These are phyloP conservation scores for Xerocomellus intermedius DNA, from an alignment of 768 basidiomycete species.

Conservation along the genomic window DNA sequence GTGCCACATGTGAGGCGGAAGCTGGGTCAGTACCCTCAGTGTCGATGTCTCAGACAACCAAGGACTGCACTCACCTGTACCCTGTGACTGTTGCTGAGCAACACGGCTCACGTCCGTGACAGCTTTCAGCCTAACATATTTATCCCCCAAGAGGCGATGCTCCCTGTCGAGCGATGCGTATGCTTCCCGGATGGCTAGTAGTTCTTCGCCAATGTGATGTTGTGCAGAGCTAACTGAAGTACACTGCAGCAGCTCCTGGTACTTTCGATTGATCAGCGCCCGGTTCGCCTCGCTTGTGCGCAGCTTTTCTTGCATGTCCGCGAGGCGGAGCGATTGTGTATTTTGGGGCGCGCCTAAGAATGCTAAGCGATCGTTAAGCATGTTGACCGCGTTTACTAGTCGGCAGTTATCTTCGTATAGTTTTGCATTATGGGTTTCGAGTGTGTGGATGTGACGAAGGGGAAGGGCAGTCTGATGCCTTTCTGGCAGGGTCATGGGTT, in stretches of 20 bases:
- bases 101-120: conserved; percentile 1
- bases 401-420: conserved; percentile 40
- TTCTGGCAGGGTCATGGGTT: conserved; percentile 40
- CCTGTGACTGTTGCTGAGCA: conserved; percentile 10
- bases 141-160: conserved; percentile 19
- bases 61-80: conserved; percentile 1
- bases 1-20: neutral
- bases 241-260: conserved; percentile 25
- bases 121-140: conserved; percentile 19
- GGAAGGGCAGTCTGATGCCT: conserved; percentile 20
- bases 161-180: conserved; percentile 23
- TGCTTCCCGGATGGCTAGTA: conserved; percentile 18
- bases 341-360: conserved; percentile 17
- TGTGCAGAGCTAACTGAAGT: conserved; percentile 12
- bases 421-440: conserved; percentile 31
- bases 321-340: conserved; percentile 16
- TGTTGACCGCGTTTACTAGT: conserved; percentile 28
- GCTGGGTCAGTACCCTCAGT: neutral
- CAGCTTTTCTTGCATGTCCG: conserved; percentile 28
- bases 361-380: conserved; percentile 32
- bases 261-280: conserved; percentile 16
- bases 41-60: neutral
- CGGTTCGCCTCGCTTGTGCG: conserved; percentile 21
- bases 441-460: conserved; percentile 33
- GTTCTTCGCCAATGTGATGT: conserved; percentile 18